Evolutionary conservation across 805 yeast species (phyloP).

Genomic region (Wickerhamomyces silvicola): DNA sequence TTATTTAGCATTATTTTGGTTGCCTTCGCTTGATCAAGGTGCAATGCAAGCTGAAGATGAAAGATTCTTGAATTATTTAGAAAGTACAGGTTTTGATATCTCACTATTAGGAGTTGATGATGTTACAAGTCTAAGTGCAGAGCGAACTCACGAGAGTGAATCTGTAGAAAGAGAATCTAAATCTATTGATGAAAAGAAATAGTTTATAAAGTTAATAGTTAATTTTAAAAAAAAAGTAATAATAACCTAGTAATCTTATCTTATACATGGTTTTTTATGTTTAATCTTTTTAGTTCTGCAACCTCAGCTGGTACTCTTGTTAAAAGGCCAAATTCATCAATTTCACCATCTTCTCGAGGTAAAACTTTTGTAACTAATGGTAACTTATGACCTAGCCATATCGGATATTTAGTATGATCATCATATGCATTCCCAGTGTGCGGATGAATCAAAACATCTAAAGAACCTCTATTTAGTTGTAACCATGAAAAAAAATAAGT

Average conservation of each 20-base stretch:
- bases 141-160: too few species aligned
- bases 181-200: too few species aligned
- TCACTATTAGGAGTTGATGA: slow-evolving; percentile 39
- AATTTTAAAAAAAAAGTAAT: too few species aligned
- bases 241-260: too few species aligned
- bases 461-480: not conserved
- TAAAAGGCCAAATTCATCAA: slow-evolving; percentile 1
- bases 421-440: not conserved
- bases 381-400: not conserved
- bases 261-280: too few species aligned
- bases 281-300: not conserved
- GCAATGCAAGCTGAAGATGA: slow-evolving; percentile 75
- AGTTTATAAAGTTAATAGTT: too few species aligned
- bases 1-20: slow-evolving; percentile 55
- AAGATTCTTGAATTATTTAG: slow-evolving; percentile 61
- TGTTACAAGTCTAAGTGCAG: too few species aligned
- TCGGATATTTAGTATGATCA: not conserved
- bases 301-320: slow-evolving; percentile 1
- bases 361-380: not conserved
- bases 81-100: slow-evolving; percentile 63
- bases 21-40: slow-evolving; percentile 81
- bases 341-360: not conserved
- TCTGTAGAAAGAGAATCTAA: too few species aligned
- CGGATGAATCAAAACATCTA: not conserved
- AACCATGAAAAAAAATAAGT: not conserved